Conservation (phyloP, 2,329 filamentous ascomycete genomes). For the Ophiostoma angusticollis region DNA sequence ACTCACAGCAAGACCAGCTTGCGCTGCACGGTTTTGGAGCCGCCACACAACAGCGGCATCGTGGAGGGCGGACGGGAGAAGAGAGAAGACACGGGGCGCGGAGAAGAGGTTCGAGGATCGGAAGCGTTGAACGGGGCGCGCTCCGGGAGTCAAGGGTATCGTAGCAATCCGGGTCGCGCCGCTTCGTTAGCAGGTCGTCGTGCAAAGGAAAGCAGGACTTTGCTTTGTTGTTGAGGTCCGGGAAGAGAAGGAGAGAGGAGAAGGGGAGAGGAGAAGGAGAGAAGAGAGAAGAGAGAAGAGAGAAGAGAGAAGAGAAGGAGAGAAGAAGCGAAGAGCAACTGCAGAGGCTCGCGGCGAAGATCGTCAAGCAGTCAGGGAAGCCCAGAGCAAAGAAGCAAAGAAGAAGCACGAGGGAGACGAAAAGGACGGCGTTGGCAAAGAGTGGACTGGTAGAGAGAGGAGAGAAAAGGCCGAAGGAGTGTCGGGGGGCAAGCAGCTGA, state of each 20-base stretch:
- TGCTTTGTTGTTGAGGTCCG: too few relatives aligned
- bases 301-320: neutral
- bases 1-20: conserved; percentile 88
- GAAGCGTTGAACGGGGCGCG: neutral
- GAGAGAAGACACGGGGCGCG: neutral
- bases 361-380: neutral
- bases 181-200: too few relatives aligned
- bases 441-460: too few relatives aligned
- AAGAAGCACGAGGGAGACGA: too few relatives aligned
- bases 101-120: neutral
- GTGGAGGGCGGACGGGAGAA: conserved; percentile 6
- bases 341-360: neutral
- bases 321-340: neutral
- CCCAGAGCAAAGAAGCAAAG: too few relatives aligned
- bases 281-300: neutral
- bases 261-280: neutral
- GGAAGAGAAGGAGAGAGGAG: neutral
- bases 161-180: too few relatives aligned
- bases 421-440: too few relatives aligned
- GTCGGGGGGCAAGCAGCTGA: too few relatives aligned
- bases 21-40: conserved; percentile 77
- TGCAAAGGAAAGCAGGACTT: too few relatives aligned
- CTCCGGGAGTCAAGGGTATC: too few relatives aligned
- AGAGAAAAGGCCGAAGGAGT: too few relatives aligned
- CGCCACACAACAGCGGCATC: conserved; percentile 47